These are phyloP conservation scores for Mortierella sp. DNA, from an alignment of 371 early-diverging fungal species.

Conservation along the genomic window DNA sequence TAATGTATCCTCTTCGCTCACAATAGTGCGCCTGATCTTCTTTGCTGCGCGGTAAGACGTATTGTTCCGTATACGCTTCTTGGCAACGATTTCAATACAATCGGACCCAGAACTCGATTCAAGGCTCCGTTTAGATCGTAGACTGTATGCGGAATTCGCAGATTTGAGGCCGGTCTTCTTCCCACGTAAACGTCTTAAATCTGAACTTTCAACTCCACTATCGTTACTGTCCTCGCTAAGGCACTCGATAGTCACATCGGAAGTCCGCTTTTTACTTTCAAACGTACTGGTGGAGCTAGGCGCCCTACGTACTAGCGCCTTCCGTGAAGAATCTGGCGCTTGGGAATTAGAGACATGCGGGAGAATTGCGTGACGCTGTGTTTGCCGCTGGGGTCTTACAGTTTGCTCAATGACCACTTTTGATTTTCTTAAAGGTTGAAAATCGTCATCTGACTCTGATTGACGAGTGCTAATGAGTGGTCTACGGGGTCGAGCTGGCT, in stretches of 20 bases:
- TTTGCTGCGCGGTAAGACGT: background rate
- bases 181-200: background rate
- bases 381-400: background rate
- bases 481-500: background rate
- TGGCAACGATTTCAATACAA: background rate
- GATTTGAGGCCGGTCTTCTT: too few relatives aligned
- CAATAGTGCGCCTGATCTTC: background rate
- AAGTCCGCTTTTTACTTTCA: background rate
- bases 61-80: background rate
- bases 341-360: too few relatives aligned
- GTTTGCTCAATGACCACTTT: background rate
- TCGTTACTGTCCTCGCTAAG: background rate
- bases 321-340: background rate
- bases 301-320: background rate
- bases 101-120: background rate
- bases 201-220: background rate
- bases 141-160: background rate
- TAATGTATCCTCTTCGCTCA: background rate
- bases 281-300: too few relatives aligned
- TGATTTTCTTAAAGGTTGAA: background rate
- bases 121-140: background rate
- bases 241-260: background rate
- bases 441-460: background rate
- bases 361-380: background rate
- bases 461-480: background rate